Evolutionary conservation across 345 rosid species (phyloP).

Genomic region (Gossypium turneri): DNA sequence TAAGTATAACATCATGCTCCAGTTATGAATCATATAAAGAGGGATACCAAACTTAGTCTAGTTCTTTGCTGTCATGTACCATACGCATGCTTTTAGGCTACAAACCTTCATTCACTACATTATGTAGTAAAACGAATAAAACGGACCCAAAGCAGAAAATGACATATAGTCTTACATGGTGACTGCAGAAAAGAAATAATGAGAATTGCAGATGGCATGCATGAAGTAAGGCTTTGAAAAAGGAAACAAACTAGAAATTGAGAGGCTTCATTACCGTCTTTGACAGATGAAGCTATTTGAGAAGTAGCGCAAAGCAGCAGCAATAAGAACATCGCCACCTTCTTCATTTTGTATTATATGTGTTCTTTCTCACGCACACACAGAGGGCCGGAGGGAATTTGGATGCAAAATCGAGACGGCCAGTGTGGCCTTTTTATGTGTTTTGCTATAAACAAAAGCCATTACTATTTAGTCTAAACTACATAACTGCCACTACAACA

Average conservation of each 20-base stretch:
- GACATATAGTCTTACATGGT: too few relatives aligned
- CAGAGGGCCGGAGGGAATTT: background rate
- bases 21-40: too few relatives aligned
- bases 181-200: too few relatives aligned
- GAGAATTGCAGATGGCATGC: too few relatives aligned
- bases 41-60: too few relatives aligned
- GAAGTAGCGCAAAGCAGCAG: conserved; percentile 37
- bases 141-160: too few relatives aligned
- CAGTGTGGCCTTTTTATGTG: conserved; percentile 27
- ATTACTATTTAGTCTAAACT: conserved; percentile 14
- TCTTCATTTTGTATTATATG: conserved; percentile 30
- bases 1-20: too few relatives aligned
- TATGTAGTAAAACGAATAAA: too few relatives aligned
- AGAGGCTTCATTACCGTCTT: conserved; percentile 34
- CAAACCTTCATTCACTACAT: too few relatives aligned
- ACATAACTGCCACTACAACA: conserved; percentile 40
- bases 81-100: too few relatives aligned
- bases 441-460: conserved; percentile 25
- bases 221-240: background rate
- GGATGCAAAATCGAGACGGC: background rate
- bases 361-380: background rate
- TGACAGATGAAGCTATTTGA: conserved; percentile 28
- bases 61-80: too few relatives aligned
- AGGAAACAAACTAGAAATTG: background rate
- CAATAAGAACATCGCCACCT: conserved; percentile 29